Evolutionary conservation across 2,329 filamentous ascomycete genomes (phyloP).

Genomic region (Dichotomopilus funicola): DNA sequence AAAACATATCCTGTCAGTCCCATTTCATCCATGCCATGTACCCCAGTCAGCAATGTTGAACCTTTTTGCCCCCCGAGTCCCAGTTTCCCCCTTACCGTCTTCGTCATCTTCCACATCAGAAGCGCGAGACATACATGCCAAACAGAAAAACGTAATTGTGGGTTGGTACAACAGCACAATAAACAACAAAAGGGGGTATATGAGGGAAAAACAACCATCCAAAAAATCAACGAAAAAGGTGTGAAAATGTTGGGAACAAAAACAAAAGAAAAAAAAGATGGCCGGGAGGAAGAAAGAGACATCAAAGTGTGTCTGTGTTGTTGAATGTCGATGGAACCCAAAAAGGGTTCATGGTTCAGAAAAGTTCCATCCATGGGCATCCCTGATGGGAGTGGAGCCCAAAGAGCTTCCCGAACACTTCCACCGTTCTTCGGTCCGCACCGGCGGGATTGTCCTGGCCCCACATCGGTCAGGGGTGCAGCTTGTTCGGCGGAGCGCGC

Average conservation of each 20-base stretch:
- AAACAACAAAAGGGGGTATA: conserved; percentile 11
- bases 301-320: not conserved
- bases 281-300: not conserved
- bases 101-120: not conserved
- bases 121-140: conserved; percentile 4
- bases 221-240: not conserved
- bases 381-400: too few relatives aligned
- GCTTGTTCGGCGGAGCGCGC: too few relatives aligned
- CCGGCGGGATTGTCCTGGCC: too few relatives aligned
- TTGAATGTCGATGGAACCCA: not conserved
- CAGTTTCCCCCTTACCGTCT: not conserved
- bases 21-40: not conserved
- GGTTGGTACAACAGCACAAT: not conserved
- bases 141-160: conserved; percentile 6
- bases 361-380: too few relatives aligned
- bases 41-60: not conserved
- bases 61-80: not conserved
- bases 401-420: too few relatives aligned
- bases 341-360: too few relatives aligned
- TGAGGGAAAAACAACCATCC: not conserved
- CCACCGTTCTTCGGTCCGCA: too few relatives aligned
- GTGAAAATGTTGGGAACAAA: not conserved
- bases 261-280: not conserved
- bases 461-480: too few relatives aligned
- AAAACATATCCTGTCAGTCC: not conserved